phyloP scores from a whole-genome alignment of 2,329 filamentous ascomycete species.

The Claviceps sp. region DNA sequence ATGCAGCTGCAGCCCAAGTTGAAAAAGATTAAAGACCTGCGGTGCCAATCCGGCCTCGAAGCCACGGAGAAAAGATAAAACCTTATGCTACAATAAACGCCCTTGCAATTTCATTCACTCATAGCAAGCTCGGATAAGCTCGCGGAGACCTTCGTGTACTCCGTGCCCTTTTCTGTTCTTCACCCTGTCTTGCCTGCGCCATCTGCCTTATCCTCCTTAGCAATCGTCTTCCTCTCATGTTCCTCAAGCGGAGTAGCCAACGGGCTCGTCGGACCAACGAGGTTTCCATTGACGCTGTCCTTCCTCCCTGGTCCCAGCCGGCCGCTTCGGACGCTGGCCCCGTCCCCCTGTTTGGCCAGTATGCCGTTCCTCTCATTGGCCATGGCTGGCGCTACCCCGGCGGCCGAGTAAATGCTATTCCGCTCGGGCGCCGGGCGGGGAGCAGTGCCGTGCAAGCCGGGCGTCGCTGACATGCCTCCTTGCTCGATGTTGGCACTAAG shows the following conservation, averaged over 20 bases:
- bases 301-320: slow-evolving; percentile 63
- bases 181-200: slow-evolving; percentile 9
- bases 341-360: slow-evolving; percentile 60
- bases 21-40: background rate
- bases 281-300: slow-evolving; percentile 70
- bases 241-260: slow-evolving; percentile 43
- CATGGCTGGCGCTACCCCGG: slow-evolving; percentile 51
- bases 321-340: slow-evolving; percentile 66
- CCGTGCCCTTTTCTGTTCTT: background rate
- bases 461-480: slow-evolving; percentile 27
- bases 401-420: slow-evolving; percentile 70
- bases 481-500: slow-evolving; percentile 57
- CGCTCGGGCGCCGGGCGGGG: slow-evolving; percentile 41
- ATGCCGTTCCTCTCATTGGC: slow-evolving; percentile 69
- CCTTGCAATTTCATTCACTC: slow-evolving; percentile 1
- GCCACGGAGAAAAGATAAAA: background rate
- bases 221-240: slow-evolving; percentile 19
- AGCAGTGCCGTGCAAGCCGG: slow-evolving; percentile 39
- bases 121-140: background rate
- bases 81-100: slow-evolving; percentile 1
- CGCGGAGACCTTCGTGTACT: too few species aligned
- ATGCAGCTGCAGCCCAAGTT: background rate
- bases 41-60: background rate
- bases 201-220: slow-evolving; percentile 18
- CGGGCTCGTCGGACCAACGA: slow-evolving; percentile 48